Evolutionary conservation across 2,329 filamentous ascomycete species (phyloP).

Genomic region (Pseudogymnoascus verrucosus): DNA sequence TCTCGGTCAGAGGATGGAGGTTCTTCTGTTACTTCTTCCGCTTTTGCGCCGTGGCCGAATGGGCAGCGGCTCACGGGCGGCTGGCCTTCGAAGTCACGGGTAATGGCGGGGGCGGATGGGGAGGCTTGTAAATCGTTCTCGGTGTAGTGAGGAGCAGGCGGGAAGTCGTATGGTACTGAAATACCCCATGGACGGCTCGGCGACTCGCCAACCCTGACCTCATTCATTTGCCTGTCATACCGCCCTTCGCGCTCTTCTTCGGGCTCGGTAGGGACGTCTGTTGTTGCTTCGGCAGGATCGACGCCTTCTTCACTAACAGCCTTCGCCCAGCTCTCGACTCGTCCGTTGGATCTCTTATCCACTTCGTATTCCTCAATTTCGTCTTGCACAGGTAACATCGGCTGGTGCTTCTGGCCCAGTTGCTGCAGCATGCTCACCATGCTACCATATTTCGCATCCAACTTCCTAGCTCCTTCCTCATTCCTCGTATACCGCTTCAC

Average conservation of each 20-base stretch:
- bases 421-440: slow-evolving; percentile 92
- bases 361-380: slow-evolving; percentile 30
- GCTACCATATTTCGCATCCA: slow-evolving; percentile 83
- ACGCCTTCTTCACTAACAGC: slow-evolving; percentile 55
- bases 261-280: slow-evolving; percentile 31
- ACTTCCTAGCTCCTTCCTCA: slow-evolving; percentile 72
- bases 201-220: slow-evolving; percentile 87
- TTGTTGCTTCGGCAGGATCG: slow-evolving; percentile 29
- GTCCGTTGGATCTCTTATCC: slow-evolving; percentile 53
- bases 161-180: slow-evolving; percentile 57
- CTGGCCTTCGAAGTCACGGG: slow-evolving; percentile 19
- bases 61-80: slow-evolving; percentile 44
- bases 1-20: not conserved
- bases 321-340: slow-evolving; percentile 81
- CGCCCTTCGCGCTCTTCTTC: slow-evolving; percentile 57
- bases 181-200: slow-evolving; percentile 93
- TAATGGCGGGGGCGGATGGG: slow-evolving; percentile 44
- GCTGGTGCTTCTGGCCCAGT: slow-evolving; percentile 77
- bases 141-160: slow-evolving; percentile 22
- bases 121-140: slow-evolving; percentile 39
- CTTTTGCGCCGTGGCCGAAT: slow-evolving; percentile 32
- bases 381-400: slow-evolving; percentile 63
- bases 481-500: slow-evolving; percentile 84
- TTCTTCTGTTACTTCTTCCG: slow-evolving; percentile 11
- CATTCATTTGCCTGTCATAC: slow-evolving; percentile 79